Conservation (phyloP, 2,329 filamentous ascomycete genomes). For the Colletotrichum filicis region DNA sequence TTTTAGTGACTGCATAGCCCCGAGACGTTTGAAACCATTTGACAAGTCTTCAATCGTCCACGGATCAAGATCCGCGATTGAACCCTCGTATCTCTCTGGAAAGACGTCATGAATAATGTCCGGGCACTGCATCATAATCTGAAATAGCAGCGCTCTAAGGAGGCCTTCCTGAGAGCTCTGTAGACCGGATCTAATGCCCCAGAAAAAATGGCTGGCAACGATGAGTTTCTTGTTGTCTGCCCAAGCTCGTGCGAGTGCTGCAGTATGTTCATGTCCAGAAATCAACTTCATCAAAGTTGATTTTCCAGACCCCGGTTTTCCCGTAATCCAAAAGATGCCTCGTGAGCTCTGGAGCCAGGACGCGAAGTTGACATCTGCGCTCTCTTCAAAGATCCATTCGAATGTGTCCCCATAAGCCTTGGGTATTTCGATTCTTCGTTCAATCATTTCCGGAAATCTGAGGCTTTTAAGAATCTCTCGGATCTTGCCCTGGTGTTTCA, state of each 20-base stretch:
- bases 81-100: not conserved
- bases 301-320: conserved; percentile 58
- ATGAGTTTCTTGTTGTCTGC: conserved; percentile 36
- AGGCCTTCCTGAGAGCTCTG: conserved; percentile 55
- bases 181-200: conserved; percentile 48
- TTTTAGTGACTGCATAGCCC: not conserved
- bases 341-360: too few relatives aligned
- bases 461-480: too few relatives aligned
- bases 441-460: too few relatives aligned
- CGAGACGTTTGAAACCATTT: conserved; percentile 34
- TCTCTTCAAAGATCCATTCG: too few relatives aligned
- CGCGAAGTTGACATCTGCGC: too few relatives aligned
- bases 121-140: conserved; percentile 18
- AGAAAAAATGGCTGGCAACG: conserved; percentile 53
- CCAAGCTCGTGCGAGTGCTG: too few relatives aligned
- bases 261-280: too few relatives aligned
- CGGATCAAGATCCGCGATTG: not conserved
- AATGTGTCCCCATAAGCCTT: too few relatives aligned
- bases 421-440: too few relatives aligned
- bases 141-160: conserved; percentile 39
- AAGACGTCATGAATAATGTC: not conserved
- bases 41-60: conserved; percentile 46
- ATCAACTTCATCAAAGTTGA: conserved; percentile 53
- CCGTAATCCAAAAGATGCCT: conserved; percentile 48
- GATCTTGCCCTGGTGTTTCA: too few relatives aligned